These are phyloP conservation scores for Monosporozyma servazzii DNA, from an alignment of 805 yeast species.

Conservation along the genomic window DNA sequence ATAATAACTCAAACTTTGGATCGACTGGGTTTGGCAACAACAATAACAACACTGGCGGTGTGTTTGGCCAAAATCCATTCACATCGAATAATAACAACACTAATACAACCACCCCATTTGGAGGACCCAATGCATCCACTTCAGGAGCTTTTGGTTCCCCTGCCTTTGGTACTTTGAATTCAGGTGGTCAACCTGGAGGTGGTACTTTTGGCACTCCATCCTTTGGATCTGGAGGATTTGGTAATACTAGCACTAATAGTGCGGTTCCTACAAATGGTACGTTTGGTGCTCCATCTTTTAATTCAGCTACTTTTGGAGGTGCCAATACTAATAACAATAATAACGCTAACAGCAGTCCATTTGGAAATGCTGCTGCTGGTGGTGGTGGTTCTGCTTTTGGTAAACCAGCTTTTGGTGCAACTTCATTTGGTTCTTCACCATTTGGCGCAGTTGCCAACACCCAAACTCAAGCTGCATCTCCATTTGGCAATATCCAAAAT, in stretches of 20 bases:
- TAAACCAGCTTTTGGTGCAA: constrained; percentile 11
- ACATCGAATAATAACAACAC: neutral
- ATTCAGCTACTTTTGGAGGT: neutral
- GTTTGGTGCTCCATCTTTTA: constrained; percentile 15
- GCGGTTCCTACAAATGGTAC: constrained; percentile 6
- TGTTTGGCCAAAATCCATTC: neutral
- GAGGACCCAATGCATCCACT: constrained; percentile 6
- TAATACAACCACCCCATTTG: constrained; percentile 5
- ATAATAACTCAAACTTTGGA: constrained; percentile 8
- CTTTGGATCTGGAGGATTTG: constrained; percentile 12
- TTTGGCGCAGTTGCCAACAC: constrained; percentile 4
- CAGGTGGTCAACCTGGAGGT: neutral
- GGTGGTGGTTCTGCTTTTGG: constrained; percentile 8
- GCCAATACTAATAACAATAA: neutral
- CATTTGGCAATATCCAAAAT: constrained; percentile 5
- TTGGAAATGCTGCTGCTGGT: neutral
- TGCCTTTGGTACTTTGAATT: constrained; percentile 17
- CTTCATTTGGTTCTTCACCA: neutral
- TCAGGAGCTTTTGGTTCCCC: constrained; percentile 9
- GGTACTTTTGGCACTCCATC: constrained; percentile 15
- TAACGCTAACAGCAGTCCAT: neutral
- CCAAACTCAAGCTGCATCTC: neutral
- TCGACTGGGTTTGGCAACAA: constrained; percentile 6
- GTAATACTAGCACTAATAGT: neutral
- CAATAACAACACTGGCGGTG: neutral